Evolutionary conservation across 148 eudicot species (phyloP).

Genomic region (Silene latifolia): DNA sequence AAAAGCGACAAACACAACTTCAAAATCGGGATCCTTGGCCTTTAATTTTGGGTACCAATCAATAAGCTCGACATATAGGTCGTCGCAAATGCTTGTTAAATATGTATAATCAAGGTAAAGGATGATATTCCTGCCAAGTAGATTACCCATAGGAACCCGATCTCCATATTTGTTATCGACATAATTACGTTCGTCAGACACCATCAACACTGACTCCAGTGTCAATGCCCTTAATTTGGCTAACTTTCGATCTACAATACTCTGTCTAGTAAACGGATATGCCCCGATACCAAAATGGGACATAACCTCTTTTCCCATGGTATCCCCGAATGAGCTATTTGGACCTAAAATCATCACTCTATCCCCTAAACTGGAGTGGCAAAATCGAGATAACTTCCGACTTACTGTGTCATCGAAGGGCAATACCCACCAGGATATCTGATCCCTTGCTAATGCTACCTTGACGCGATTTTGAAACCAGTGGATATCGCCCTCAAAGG

Average conservation of each 20-base stretch:
- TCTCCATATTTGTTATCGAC: not conserved
- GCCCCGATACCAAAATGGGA: not conserved
- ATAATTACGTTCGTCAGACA: not conserved
- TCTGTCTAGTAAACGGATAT: not conserved
- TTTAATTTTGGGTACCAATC: conserved; percentile 5
- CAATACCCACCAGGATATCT: not conserved
- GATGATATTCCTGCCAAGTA: conserved; percentile 1
- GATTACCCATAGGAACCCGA: not conserved
- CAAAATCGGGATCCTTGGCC: conserved; percentile 11
- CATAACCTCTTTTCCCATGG: not conserved
- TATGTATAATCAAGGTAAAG: not conserved
- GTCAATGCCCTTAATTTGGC: not conserved
- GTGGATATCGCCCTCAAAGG: not conserved
- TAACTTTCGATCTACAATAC: not conserved
- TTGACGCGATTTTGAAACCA: not conserved
- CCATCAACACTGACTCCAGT: not conserved
- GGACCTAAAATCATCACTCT: conserved; percentile 2
- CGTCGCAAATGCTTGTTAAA: not conserved
- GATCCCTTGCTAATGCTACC: not conserved
- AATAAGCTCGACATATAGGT: not conserved
- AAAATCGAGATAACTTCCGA: not conserved
- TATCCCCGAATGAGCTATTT: not conserved
- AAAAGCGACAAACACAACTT: not conserved
- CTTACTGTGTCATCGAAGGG: not conserved
- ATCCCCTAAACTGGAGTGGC: not conserved